Conservation (phyloP, 176 grass and related monocot species). For the Zea luxurians region DNA sequence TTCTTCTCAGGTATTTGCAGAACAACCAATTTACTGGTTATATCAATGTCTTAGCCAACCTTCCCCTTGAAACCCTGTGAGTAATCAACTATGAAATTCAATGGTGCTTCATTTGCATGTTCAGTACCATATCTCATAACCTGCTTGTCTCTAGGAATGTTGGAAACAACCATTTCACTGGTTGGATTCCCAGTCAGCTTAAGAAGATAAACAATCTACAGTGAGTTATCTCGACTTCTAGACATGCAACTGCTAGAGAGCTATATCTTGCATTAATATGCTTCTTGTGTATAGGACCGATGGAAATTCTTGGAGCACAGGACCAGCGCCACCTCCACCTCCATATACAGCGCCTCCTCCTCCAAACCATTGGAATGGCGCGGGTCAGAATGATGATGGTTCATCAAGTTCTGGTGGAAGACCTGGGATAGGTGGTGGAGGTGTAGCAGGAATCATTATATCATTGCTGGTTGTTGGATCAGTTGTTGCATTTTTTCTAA, state of each 20-base stretch:
- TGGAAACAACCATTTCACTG: constrained; percentile 84
- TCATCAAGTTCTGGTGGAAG: constrained; percentile 58
- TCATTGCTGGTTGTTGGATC: constrained; percentile 73
- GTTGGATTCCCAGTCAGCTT: constrained; percentile 90
- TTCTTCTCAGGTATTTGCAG: constrained; percentile 74
- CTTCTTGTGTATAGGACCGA: constrained; percentile 62
- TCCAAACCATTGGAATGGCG: constrained; percentile 53
- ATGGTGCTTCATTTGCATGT: constrained; percentile 30
- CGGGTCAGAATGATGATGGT: constrained; percentile 48
- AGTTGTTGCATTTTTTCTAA: constrained; percentile 69
- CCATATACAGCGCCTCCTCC: constrained; percentile 83
- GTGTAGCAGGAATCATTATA: constrained; percentile 84
- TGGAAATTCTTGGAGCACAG: constrained; percentile 87
- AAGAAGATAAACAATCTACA: constrained; percentile 92
- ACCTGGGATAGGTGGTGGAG: constrained; percentile 74
- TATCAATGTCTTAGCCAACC: constrained; percentile 79
- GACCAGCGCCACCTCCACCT: constrained; percentile 83
- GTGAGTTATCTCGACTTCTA: constrained; percentile 59
- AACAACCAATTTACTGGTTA: constrained; percentile 88
- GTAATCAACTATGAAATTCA: constrained; percentile 33
- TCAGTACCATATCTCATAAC: constrained; percentile 38
- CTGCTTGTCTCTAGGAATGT: constrained; percentile 68
- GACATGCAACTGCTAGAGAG: constrained; percentile 9
- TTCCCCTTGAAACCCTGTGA: constrained; percentile 84
- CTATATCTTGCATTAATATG: constrained; percentile 32